Percentiles rank a stretch among this genome's conserved stretches.
phyloP scores from a whole-genome alignment of 495 filamentous ascomycete species.

The Geoglossum glabrum region DNA sequence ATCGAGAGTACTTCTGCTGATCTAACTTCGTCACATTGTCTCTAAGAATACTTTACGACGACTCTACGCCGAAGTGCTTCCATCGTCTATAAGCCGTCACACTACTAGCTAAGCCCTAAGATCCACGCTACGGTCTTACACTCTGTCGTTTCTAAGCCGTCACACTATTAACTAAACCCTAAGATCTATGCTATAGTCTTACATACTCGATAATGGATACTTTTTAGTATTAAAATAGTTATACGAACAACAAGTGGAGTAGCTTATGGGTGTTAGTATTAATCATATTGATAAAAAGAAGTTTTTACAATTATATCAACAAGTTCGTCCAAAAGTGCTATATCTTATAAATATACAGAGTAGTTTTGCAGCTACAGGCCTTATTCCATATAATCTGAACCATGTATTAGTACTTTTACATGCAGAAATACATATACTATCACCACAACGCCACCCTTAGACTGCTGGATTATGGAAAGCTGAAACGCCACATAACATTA shows the following conservation, averaged over 20 bases:
- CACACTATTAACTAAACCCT: too few relatives aligned
- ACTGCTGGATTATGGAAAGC: background rate
- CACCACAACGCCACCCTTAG: background rate
- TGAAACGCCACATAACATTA: conserved; percentile 1
- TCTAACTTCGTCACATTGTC: too few relatives aligned
- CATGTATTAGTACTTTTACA: background rate
- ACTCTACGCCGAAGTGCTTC: too few relatives aligned
- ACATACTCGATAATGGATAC: conserved; percentile 11
- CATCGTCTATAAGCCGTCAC: too few relatives aligned
- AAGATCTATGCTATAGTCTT: too few relatives aligned
- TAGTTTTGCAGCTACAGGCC: background rate
- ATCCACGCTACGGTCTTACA: too few relatives aligned
- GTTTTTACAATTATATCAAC: background rate
- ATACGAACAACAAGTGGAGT: conserved; percentile 6
- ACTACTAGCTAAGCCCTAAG: too few relatives aligned
- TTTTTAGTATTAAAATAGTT: conserved; percentile 9
- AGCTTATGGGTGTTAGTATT: background rate
- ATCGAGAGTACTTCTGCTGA: too few relatives aligned
- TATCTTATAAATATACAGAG: background rate
- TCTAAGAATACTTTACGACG: too few relatives aligned
- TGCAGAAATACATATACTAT: background rate
- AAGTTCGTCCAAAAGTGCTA: background rate
- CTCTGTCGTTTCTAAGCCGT: too few relatives aligned
- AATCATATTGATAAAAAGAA: background rate
- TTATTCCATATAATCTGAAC: background rate